Conservation (phyloP, 495 filamentous ascomycete genomes). For the Xylaria nigripes region DNA sequence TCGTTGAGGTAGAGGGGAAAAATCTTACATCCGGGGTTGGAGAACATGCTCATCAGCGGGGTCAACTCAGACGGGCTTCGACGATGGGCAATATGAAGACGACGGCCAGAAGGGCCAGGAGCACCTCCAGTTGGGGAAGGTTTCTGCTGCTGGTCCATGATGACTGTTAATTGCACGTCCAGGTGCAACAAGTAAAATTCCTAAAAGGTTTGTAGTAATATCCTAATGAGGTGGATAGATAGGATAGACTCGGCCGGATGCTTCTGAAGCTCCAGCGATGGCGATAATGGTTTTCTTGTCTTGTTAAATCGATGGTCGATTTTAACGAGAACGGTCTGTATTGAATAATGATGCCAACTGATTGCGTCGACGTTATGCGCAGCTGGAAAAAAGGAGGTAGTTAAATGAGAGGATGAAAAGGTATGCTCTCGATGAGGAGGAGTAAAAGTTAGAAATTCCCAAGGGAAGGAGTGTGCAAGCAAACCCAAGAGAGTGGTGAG, state of each 20-base stretch:
- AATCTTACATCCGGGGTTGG: constrained; percentile 48
- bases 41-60: constrained; percentile 91
- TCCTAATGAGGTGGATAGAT: constrained; percentile 12
- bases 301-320: constrained; percentile 13
- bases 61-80: constrained; percentile 96
- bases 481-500: constrained; percentile 19
- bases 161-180: constrained; percentile 39
- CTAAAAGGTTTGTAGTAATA: constrained; percentile 6
- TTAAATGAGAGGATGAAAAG: constrained; percentile 40
- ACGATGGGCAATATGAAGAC: constrained; percentile 94
- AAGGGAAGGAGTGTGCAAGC: constrained; percentile 24
- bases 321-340: constrained; percentile 10
- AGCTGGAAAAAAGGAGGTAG: constrained; percentile 35
- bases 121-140: constrained; percentile 53
- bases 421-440: constrained; percentile 9
- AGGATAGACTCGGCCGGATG: constrained; percentile 16
- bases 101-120: constrained; percentile 75
- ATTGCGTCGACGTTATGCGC: constrained; percentile 29
- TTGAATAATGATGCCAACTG: constrained; percentile 11
- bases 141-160: constrained; percentile 73
- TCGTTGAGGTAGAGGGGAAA: constrained; percentile 5
- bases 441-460: constrained; percentile 14
- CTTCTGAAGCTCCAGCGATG: constrained; percentile 15
- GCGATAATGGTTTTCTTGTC: constrained; percentile 12
- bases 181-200: constrained; percentile 31